Conservation (phyloP, 768 basidiomycete genomes). For the Filobasidium floriforme region DNA sequence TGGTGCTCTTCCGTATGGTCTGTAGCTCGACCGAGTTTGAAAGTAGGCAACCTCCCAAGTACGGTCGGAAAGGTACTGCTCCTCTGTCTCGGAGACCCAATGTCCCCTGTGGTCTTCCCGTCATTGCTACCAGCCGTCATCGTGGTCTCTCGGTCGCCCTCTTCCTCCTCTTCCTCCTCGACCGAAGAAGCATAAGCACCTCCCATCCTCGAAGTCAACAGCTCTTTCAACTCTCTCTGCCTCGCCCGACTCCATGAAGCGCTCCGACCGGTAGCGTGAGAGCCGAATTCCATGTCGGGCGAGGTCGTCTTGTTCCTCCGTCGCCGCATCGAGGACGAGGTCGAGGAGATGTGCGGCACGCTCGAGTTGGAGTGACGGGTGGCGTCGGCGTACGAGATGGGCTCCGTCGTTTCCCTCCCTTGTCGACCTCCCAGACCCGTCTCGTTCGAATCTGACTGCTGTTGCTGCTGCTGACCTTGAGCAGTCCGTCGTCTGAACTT, state of each 20-base stretch:
- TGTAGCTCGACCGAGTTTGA: background rate
- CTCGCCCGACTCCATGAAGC: background rate
- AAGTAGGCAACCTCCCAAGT: background rate
- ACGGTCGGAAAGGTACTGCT: background rate
- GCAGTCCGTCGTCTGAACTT: slow-evolving; percentile 32
- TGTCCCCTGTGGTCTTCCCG: background rate
- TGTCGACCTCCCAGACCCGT: no score
- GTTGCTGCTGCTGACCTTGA: background rate
- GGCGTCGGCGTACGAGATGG: background rate
- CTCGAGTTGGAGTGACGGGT: background rate
- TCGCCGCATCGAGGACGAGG: background rate
- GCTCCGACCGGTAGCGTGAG: background rate
- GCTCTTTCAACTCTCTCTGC: background rate
- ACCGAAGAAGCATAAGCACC: background rate
- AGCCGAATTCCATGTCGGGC: slow-evolving; percentile 9
- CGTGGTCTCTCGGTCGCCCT: background rate
- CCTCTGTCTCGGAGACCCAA: background rate
- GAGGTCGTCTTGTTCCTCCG: slow-evolving; percentile 8
- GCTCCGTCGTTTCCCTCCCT: background rate
- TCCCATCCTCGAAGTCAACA: background rate
- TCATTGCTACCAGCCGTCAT: background rate
- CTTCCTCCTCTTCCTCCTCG: background rate
- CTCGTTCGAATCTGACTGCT: no score
- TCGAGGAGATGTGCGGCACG: background rate
- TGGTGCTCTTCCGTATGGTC: no score